Percentiles rank a stretch among this genome's conserved stretches.
These are phyloP conservation scores for Termitomyces sp. DNA, from an alignment of 768 basidiomycete species.

Conservation along the genomic window DNA sequence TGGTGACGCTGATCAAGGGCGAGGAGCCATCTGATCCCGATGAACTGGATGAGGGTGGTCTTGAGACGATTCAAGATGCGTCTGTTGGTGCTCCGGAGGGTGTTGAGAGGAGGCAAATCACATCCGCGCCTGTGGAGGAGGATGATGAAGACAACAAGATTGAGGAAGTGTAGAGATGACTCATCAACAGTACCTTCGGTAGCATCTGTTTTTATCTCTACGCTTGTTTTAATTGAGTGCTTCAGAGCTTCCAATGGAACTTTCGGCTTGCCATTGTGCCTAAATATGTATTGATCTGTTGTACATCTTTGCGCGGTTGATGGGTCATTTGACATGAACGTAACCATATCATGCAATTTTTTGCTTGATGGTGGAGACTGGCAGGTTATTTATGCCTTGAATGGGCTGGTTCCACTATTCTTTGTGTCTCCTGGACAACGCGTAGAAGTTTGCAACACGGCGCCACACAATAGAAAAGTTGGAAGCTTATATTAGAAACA, in stretches of 20 bases:
- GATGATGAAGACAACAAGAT: constrained; percentile 74
- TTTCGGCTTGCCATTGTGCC: too few species aligned
- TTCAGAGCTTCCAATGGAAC: not conserved
- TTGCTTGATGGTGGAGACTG: too few species aligned
- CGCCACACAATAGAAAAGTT: too few species aligned
- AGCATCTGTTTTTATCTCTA: not conserved
- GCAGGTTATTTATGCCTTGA: too few species aligned
- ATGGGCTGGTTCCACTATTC: too few species aligned
- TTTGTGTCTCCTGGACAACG: too few species aligned
- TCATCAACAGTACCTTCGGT: not conserved
- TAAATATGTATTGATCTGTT: not conserved
- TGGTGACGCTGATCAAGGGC: constrained; percentile 84
- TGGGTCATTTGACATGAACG: not conserved
- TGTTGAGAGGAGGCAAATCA: constrained; percentile 8
- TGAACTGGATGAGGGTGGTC: constrained; percentile 30
- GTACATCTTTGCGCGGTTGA: not conserved
- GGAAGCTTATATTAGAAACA: not conserved
- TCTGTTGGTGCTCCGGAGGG: constrained; percentile 17
- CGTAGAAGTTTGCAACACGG: too few species aligned
- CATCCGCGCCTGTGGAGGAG: constrained; percentile 24
- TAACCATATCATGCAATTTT: not conserved
- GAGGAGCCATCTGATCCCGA: constrained; percentile 55
- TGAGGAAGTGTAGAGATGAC: constrained; percentile 57
- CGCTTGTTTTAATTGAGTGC: not conserved
- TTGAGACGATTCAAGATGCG: constrained; percentile 16